phyloP scores from a whole-genome alignment of 225 moss, liverwort and hornwort genomes.

The Bryum argenteum region DNA sequence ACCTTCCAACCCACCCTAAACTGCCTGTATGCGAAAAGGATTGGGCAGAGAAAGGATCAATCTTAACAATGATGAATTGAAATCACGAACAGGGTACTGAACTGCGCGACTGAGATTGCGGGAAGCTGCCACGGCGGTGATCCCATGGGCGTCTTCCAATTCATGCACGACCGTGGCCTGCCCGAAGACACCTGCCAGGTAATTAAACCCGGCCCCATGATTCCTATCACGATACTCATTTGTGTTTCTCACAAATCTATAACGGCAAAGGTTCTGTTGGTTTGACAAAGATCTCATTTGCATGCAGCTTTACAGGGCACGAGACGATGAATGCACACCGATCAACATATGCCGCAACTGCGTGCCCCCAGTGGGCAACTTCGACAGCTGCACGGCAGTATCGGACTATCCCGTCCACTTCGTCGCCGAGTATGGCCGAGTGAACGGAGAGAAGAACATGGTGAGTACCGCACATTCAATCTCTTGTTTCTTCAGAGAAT shows the following conservation, averaged over 20 bases:
- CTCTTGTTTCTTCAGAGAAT: too few species aligned
- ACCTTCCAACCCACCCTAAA: too few species aligned
- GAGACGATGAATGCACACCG: slow-evolving; percentile 77
- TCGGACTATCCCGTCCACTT: slow-evolving; percentile 61
- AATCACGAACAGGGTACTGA: slow-evolving; percentile 50
- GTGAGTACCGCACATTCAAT: slow-evolving; percentile 27
- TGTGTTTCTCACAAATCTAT: too few species aligned
- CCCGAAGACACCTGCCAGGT: slow-evolving; percentile 97
- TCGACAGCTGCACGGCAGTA: slow-evolving; percentile 50
- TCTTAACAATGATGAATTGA: neutral
- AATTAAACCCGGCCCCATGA: too few species aligned
- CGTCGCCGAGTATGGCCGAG: slow-evolving; percentile 71
- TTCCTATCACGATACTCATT: too few species aligned
- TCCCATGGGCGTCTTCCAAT: slow-evolving; percentile 69
- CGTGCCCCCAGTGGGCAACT: slow-evolving; percentile 64
- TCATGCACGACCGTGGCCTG: slow-evolving; percentile 64
- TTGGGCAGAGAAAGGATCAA: neutral
- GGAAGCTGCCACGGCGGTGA: slow-evolving; percentile 80
- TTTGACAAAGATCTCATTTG: too few species aligned
- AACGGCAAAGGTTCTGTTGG: too few species aligned
- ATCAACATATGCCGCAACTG: slow-evolving; percentile 86
- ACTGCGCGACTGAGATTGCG: slow-evolving; percentile 67
- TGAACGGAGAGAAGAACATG: slow-evolving; percentile 73
- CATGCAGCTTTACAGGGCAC: slow-evolving; percentile 79
- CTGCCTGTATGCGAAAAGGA: too few species aligned